Conservation (phyloP, 164 flowering plant genomes). For the Tetracentron sinense region DNA sequence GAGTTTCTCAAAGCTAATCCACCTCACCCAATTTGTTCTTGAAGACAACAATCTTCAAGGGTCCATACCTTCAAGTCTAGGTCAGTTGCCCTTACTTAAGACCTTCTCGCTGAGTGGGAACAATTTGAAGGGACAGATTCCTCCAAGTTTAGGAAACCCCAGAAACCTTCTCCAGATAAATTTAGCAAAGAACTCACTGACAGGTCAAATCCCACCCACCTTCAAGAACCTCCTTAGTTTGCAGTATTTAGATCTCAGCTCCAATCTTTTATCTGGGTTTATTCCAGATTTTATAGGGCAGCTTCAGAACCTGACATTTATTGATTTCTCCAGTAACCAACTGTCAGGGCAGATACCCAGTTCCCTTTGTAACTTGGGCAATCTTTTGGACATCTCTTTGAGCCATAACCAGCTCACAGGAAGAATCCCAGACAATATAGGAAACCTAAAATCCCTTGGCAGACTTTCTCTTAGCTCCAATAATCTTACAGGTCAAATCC, state of each 20-base stretch:
- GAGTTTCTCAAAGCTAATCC: conserved; percentile 48
- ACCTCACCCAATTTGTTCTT: conserved; percentile 60
- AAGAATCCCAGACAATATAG: conserved; percentile 58
- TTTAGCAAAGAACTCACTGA: conserved; percentile 53
- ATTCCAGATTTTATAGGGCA: conserved; percentile 64
- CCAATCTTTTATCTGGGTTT: conserved; percentile 59
- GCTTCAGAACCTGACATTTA: conserved; percentile 48
- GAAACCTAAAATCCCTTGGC: conserved; percentile 54
- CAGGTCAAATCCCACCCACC: conserved; percentile 64
- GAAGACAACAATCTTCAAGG: conserved; percentile 79
- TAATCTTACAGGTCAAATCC: conserved; percentile 61
- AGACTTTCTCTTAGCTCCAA: conserved; percentile 56
- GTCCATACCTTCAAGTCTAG: conserved; percentile 58
- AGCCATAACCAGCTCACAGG: conserved; percentile 66
- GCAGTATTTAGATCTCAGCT: conserved; percentile 73
- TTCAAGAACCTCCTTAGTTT: conserved; percentile 40
- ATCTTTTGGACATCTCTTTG: conserved; percentile 53
- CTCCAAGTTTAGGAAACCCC: conserved; percentile 55
- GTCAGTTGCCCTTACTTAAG: conserved; percentile 45
- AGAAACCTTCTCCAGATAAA: conserved; percentile 41
- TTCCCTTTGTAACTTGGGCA: conserved; percentile 43
- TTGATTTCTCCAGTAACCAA: conserved; percentile 70
- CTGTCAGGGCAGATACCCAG: conserved; percentile 63
- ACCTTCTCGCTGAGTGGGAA: conserved; percentile 64
- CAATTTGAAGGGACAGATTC: conserved; percentile 57